These are phyloP conservation scores for Pisolithus sp. DNA, from an alignment of 768 basidiomycete genomes.

Conservation along the genomic window DNA sequence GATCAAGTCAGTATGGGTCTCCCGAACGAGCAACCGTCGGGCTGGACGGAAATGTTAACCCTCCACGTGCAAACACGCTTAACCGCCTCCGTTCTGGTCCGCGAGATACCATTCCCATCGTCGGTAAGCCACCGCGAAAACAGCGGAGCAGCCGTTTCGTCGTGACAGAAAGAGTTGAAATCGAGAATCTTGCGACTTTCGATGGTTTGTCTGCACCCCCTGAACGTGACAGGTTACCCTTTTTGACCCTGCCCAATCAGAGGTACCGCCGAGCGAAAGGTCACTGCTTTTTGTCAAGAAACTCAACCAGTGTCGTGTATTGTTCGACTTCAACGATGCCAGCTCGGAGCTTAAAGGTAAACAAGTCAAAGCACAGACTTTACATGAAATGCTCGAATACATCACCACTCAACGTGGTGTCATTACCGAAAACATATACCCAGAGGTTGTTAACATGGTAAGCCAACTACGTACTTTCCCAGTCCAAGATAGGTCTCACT, in stretches of 20 bases:
- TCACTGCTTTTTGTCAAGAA: conserved; percentile 91
- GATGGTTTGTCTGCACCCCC: conserved; percentile 42
- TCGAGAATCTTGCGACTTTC: conserved; percentile 90
- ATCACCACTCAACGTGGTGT: conserved; percentile 95
- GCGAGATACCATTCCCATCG: conserved; percentile 95
- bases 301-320: conserved; percentile 89
- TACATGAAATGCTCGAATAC: conserved; percentile 98
- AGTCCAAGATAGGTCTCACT: conserved; percentile 3
- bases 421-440: conserved; percentile 96
- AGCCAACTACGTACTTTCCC: conserved; percentile 19
- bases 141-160: conserved; percentile 97
- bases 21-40: conserved; percentile 44
- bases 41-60: conserved; percentile 44
- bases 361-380: conserved; percentile 95
- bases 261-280: conserved; percentile 83
- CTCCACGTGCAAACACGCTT: conserved; percentile 62
- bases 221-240: conserved; percentile 9
- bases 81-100: conserved; percentile 76
- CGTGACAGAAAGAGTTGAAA: conserved; percentile 92
- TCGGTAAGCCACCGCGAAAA: conserved; percentile 94
- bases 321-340: conserved; percentile 99
- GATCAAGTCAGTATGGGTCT: conserved; percentile 35
- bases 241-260: conserved; percentile 33
- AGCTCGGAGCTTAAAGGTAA: conserved; percentile 94
- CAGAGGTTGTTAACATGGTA: conserved; percentile 98